Evolutionary conservation across 139 green algal genomes (phyloP).

Genomic region (Chlamydomonas asymmetrica): DNA sequence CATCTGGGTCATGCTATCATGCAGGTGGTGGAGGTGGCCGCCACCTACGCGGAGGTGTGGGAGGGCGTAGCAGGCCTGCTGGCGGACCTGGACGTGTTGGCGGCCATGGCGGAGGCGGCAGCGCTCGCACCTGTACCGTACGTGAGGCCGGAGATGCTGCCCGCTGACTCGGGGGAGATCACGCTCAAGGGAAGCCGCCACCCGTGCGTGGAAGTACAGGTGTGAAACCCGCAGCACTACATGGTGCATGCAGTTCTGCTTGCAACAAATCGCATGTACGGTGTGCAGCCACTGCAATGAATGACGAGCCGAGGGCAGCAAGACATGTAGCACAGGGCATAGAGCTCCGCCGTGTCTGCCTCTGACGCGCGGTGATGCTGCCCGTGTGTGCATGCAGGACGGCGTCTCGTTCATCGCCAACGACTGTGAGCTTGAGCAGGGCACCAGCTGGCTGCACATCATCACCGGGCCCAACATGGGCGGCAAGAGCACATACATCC

Average conservation of each 20-base stretch:
- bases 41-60: constrained; percentile 92
- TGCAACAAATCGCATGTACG: no score
- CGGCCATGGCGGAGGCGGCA: constrained; percentile 89
- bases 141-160: constrained; percentile 36
- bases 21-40: constrained; percentile 90
- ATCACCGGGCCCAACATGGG: constrained; percentile 99
- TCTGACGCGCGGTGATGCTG: no score
- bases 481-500: constrained; percentile 96
- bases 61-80: constrained; percentile 70
- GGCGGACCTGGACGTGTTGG: constrained; percentile 91
- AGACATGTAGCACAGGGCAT: no score
- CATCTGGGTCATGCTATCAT: neutral
- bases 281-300: no score
- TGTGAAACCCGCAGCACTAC: no score
- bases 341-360: no score
- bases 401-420: constrained; percentile 88
- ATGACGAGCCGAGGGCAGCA: no score
- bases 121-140: constrained; percentile 76
- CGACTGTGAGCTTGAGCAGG: constrained; percentile 67
- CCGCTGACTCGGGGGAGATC: constrained; percentile 47
- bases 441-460: constrained; percentile 91
- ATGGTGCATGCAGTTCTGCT: neutral
- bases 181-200: constrained; percentile 74
- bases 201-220: constrained; percentile 92
- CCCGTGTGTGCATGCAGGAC: no score